Conservation (phyloP, 2,329 filamentous ascomycete genomes). For the Capronia epimyces region DNA sequence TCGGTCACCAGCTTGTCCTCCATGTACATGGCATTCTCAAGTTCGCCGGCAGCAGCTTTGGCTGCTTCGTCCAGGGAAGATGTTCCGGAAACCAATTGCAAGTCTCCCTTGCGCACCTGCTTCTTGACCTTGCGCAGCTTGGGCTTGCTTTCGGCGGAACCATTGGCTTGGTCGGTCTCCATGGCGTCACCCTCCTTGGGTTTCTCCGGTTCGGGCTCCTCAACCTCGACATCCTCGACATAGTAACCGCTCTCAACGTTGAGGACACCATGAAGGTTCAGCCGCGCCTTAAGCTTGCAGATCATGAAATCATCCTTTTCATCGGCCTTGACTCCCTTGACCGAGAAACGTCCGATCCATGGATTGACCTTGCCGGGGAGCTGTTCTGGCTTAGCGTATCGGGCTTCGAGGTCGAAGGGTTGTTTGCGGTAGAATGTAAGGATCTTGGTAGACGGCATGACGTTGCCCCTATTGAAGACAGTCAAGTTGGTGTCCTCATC, state of each 20-base stretch:
- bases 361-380: conserved; percentile 86
- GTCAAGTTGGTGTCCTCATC: conserved; percentile 96
- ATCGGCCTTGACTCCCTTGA: conserved; percentile 94
- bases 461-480: conserved; percentile 95
- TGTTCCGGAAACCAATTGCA: conserved; percentile 79
- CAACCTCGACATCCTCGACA: conserved; percentile 94
- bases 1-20: conserved; percentile 98
- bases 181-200: conserved; percentile 66
- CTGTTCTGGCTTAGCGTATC: conserved; percentile 78
- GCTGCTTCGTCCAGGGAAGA: conserved; percentile 65
- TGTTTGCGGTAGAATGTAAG: conserved; percentile 99
- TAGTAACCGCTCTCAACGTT: conserved; percentile 97
- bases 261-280: conserved; percentile 92
- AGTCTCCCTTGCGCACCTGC: conserved; percentile 94
- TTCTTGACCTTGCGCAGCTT: conserved; percentile 98
- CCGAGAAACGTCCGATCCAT: conserved; percentile 95
- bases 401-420: conserved; percentile 90
- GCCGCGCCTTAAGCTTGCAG: conserved; percentile 96
- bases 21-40: conserved; percentile 86
- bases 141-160: conserved; percentile 62
- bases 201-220: conserved; percentile 81
- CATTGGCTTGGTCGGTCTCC: conserved; percentile 67
- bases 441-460: conserved; percentile 97
- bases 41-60: conserved; percentile 68
- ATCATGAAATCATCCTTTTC: conserved; percentile 96